phyloP scores from a whole-genome alignment of 2,329 filamentous ascomycete species.

The Botrytis sinoallii region DNA sequence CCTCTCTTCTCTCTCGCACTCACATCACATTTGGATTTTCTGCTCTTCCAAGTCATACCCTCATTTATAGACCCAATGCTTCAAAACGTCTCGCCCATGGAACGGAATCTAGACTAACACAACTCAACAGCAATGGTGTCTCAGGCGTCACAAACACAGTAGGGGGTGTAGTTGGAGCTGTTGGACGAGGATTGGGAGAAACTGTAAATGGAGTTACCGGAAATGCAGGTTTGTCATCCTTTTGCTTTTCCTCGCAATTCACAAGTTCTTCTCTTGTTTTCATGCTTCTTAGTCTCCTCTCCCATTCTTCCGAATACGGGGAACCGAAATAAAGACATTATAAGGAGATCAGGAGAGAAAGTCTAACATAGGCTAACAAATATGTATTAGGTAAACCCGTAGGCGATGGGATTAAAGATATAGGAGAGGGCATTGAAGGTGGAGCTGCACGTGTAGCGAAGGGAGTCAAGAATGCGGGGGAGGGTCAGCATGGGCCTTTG shows the following conservation, averaged over 20 bases:
- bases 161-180: slow-evolving; percentile 29
- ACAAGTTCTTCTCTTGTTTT: neutral
- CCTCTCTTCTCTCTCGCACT: neutral
- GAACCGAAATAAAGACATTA: no score
- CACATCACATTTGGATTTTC: neutral
- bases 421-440: slow-evolving; percentile 29
- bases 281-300: neutral
- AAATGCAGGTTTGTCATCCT: slow-evolving; percentile 1
- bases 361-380: neutral
- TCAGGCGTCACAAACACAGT: slow-evolving; percentile 29
- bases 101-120: neutral
- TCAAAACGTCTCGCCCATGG: no score
- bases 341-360: neutral
- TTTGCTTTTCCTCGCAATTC: neutral
- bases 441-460: slow-evolving; percentile 28
- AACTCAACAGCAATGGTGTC: slow-evolving; percentile 23
- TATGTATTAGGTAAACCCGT: slow-evolving; percentile 26
- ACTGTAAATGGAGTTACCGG: slow-evolving; percentile 31
- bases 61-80: neutral
- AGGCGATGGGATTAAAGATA: slow-evolving; percentile 31
- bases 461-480: slow-evolving; percentile 31
- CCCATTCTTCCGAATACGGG: neutral
- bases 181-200: slow-evolving; percentile 30
- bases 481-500: slow-evolving; percentile 23
- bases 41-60: neutral